These are phyloP conservation scores for Musa schizocarpa DNA, from an alignment of 176 grass and related monocot genomes.

Conservation along the genomic window DNA sequence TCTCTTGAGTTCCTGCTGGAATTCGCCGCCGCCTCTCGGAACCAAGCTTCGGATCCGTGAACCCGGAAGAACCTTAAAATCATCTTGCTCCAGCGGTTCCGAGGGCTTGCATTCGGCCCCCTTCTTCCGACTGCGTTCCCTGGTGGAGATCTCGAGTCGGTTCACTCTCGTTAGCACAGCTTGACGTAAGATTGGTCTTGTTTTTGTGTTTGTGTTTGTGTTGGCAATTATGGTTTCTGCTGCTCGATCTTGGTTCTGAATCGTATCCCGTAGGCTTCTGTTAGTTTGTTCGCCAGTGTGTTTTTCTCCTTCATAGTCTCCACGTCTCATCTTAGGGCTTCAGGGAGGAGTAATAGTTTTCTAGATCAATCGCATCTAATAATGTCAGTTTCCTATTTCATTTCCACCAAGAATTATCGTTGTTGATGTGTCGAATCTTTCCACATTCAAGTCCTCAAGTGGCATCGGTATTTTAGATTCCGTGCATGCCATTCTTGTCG, in stretches of 20 bases:
- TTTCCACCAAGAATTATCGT: no score
- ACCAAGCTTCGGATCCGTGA: conserved; percentile 14
- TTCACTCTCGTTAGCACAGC: background rate
- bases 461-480: conserved; percentile 5
- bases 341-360: no score
- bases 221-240: background rate
- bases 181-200: background rate
- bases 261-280: background rate
- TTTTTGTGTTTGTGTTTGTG: background rate
- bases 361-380: background rate
- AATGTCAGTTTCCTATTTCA: background rate
- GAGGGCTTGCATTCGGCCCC: background rate
- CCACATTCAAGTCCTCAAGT: background rate
- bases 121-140: background rate
- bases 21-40: background rate
- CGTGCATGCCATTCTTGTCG: conserved; percentile 4
- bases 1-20: background rate
- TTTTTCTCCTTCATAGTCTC: no score
- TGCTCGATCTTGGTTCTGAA: background rate
- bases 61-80: conserved; percentile 21
- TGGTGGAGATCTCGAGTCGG: background rate
- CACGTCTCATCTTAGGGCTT: no score
- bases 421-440: no score
- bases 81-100: background rate
- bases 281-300: no score